Conservation (phyloP, 1,139 yeast genomes). For the Suhomyces chickasaworum region DNA sequence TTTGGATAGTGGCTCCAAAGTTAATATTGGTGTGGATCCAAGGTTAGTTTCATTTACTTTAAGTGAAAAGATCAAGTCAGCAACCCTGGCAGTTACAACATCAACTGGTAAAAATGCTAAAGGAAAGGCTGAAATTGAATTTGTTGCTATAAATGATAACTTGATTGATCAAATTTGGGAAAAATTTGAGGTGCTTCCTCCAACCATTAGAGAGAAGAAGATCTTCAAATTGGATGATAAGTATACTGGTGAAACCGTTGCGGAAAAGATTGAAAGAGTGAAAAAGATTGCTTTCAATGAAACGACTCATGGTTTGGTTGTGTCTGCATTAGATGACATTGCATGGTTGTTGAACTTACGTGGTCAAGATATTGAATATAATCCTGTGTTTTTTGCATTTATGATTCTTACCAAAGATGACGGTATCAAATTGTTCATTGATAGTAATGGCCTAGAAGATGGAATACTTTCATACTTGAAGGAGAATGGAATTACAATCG, state of each 20-base stretch:
- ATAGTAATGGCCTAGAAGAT: conserved; percentile 28
- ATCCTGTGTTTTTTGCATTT: conserved; percentile 89
- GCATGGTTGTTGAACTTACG: conserved; percentile 92
- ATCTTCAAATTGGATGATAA: conserved; percentile 47
- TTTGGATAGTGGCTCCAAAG: conserved; percentile 44
- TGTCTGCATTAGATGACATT: conserved; percentile 82
- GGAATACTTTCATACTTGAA: conserved; percentile 28
- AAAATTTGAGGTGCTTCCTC: conserved; percentile 51
- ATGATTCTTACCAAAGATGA: conserved; percentile 56
- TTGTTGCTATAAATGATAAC: conserved; percentile 68
- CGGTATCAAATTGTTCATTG: conserved; percentile 61
- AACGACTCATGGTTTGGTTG: conserved; percentile 50
- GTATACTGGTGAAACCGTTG: conserved; percentile 51
- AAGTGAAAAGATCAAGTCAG: conserved; percentile 27
- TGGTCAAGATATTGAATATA: conserved; percentile 81
- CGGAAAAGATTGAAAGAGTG: conserved; percentile 49
- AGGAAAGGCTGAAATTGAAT: conserved; percentile 49
- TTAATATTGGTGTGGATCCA: conserved; percentile 57
- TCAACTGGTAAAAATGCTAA: conserved; percentile 19
- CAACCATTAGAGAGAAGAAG: conserved; percentile 38
- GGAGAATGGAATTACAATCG: conserved; percentile 44
- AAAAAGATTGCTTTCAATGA: conserved; percentile 44
- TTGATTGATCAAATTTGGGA: conserved; percentile 80
- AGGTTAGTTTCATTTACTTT: conserved; percentile 58
- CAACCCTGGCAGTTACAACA: conserved; percentile 17